These are phyloP conservation scores for Eruca vesicaria DNA, from an alignment of 441 rosid genomes.

Conservation along the genomic window DNA sequence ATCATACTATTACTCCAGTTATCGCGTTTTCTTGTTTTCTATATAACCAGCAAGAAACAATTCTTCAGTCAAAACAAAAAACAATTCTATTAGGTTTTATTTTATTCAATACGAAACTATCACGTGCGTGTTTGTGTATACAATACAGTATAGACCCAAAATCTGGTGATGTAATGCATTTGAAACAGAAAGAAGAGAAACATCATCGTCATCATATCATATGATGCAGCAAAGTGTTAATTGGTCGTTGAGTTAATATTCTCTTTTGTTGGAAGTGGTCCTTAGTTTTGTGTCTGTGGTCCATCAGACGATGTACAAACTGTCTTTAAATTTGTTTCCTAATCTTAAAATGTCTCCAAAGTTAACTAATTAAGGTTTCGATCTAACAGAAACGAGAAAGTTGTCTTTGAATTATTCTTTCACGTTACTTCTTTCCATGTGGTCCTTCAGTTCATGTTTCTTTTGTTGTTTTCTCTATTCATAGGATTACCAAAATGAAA, in stretches of 20 bases:
- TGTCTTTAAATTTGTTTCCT: slow-evolving; percentile 30
- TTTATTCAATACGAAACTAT: background rate
- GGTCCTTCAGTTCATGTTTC: slow-evolving; percentile 9
- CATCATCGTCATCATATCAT: slow-evolving; percentile 26
- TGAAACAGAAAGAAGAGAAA: slow-evolving; percentile 23
- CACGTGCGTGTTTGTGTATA: slow-evolving; percentile 19
- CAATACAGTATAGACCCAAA: slow-evolving; percentile 16
- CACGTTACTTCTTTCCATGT: slow-evolving; percentile 15
- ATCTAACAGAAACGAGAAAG: slow-evolving; percentile 13
- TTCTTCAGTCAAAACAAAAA: background rate
- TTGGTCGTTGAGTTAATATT: slow-evolving; percentile 31
- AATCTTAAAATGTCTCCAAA: slow-evolving; percentile 21
- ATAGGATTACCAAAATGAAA: background rate
- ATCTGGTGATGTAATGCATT: slow-evolving; percentile 19
- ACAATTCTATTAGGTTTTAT: background rate
- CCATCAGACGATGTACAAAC: slow-evolving; percentile 20
- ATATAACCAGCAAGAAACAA: background rate
- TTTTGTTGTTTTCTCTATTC: background rate
- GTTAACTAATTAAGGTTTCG: slow-evolving; percentile 26
- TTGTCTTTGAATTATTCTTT: slow-evolving; percentile 14
- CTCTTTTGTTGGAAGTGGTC: slow-evolving; percentile 37
- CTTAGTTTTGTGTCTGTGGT: slow-evolving; percentile 35
- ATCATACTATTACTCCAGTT: slow-evolving; percentile 3
- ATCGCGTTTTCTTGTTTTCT: background rate
- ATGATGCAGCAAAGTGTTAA: slow-evolving; percentile 31